Base-by-base conservation (phyloP, 129 eudicot species). In the Chrysanthemum lavandulifolium region DNA sequence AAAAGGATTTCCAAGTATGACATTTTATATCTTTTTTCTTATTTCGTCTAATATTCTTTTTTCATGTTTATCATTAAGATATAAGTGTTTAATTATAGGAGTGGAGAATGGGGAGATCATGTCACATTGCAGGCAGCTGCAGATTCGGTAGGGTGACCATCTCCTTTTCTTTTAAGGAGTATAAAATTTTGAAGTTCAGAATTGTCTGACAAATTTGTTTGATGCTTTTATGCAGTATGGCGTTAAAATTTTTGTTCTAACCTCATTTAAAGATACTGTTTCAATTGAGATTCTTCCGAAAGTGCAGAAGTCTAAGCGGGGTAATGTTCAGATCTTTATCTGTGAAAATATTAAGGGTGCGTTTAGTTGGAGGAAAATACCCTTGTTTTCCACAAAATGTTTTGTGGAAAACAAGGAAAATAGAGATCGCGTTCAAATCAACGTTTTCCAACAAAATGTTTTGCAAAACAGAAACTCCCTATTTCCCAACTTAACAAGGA, bases 91-190 rank as follows among this genome's bases (percentile, higher is more conserved):
- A 11, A 49, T n/a, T 27, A 21, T 76, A 90, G 96, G 89, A 84
- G 77, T 69, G 96, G 91, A 62, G 96, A 90, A 66, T 90, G 96
- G 96, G 96, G 96, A 69, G 96, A 90, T 87, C 96, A 90, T 59
- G 87, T 90, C 72, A 85, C 96, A 23, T 80, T 90, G 78, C 96
- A 90, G 73, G 96, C 96, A 71, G 96, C 96, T 51, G 92, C 96
- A 29, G 96, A 87, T 83, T 87, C 87, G 72, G 96, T 90, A 85
- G 48, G 79, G 31, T 63, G 52, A 25, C 69, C 66, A 64, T 72
- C 33, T 65, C 47, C 49, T 40, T 40, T 7, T 40, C 10, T 40
- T 40, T 40, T 0, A 40, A 4, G 45, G 47, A 40, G 19, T 43
- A 2, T 60, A 13, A 49, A 16, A 15, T 25, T 25, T 49, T 5